These are phyloP conservation scores for Nicotiana tabacum DNA, from an alignment of 257 asterid species.

Conservation along the genomic window DNA sequence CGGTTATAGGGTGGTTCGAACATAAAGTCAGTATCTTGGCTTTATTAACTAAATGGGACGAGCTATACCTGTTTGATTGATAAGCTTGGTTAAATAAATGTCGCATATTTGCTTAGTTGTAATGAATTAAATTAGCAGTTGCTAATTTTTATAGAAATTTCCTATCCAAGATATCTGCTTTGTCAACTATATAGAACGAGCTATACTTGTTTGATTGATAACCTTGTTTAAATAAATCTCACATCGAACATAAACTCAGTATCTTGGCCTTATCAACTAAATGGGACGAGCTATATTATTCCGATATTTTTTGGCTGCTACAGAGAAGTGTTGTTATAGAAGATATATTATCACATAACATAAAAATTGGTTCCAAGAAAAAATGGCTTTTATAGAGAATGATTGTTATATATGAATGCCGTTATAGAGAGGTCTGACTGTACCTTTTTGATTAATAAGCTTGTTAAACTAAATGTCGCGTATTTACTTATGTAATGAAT, in stretches of 20 bases:
- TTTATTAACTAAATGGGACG: background rate
- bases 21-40: background rate
- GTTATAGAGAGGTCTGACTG: too few species aligned
- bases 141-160: background rate
- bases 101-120: constrained; percentile 14
- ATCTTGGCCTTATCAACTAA: background rate
- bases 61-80: constrained; percentile 20
- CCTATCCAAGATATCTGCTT: background rate
- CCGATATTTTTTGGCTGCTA: too few species aligned
- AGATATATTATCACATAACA: too few species aligned
- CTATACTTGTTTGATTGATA: constrained; percentile 22
- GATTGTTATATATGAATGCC: too few species aligned
- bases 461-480: constrained; percentile 4
- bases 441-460: constrained; percentile 7
- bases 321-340: too few species aligned
- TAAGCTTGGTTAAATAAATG: constrained; percentile 5
- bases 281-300: constrained; percentile 12
- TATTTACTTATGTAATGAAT: constrained; percentile 15
- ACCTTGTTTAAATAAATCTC: constrained; percentile 2
- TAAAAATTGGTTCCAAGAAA: too few species aligned
- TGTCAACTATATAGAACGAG: background rate
- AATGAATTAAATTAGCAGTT: constrained; percentile 9
- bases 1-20: background rate
- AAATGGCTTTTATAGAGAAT: too few species aligned
- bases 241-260: background rate